Percentiles rank a stretch among this genome's conserved stretches.
These are phyloP conservation scores for Penicillium coprophilum DNA, from an alignment of 495 filamentous ascomycete genomes.

Conservation along the genomic window DNA sequence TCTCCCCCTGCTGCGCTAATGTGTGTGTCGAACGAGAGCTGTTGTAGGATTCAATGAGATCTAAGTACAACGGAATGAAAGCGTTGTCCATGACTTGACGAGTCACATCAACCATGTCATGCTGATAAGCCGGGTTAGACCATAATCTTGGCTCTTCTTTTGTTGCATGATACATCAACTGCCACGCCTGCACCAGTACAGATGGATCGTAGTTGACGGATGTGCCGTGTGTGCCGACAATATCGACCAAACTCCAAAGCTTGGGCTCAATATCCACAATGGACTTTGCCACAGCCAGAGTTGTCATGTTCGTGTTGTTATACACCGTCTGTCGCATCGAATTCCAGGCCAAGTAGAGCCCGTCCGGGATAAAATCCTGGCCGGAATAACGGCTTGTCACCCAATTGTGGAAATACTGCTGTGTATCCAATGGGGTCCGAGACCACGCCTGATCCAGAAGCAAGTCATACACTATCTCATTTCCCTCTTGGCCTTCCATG, in stretches of 20 bases:
- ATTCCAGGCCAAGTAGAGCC: constrained; percentile 50
- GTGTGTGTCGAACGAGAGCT: constrained; percentile 14
- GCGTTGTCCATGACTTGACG: constrained; percentile 51
- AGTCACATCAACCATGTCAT: constrained; percentile 53
- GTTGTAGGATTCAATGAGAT: constrained; percentile 40
- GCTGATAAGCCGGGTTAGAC: constrained; percentile 45
- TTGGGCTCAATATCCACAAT: constrained; percentile 48
- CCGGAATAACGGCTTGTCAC: constrained; percentile 45
- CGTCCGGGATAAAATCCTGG: constrained; percentile 30
- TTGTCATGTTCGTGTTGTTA: constrained; percentile 51
- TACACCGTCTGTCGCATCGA: constrained; percentile 47
- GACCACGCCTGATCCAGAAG: constrained; percentile 54
- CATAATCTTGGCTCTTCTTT: constrained; percentile 38
- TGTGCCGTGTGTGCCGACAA: constrained; percentile 43
- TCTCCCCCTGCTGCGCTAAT: constrained; percentile 27
- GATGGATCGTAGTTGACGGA: constrained; percentile 45
- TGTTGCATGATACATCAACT: constrained; percentile 40
- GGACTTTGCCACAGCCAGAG: constrained; percentile 46
- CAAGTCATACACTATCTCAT: constrained; percentile 54
- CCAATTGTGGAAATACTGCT: constrained; percentile 50
- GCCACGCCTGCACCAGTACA: constrained; percentile 42
- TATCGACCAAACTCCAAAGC: constrained; percentile 36
- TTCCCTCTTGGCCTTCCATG: constrained; percentile 55
- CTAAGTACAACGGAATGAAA: constrained; percentile 42
- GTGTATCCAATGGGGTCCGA: constrained; percentile 41